A percentile compares a stretch with the other conserved stretches of the same genome.
Conservation (phyloP, 352 stramenopile species). For the Phytopythium kandeliae region DNA sequence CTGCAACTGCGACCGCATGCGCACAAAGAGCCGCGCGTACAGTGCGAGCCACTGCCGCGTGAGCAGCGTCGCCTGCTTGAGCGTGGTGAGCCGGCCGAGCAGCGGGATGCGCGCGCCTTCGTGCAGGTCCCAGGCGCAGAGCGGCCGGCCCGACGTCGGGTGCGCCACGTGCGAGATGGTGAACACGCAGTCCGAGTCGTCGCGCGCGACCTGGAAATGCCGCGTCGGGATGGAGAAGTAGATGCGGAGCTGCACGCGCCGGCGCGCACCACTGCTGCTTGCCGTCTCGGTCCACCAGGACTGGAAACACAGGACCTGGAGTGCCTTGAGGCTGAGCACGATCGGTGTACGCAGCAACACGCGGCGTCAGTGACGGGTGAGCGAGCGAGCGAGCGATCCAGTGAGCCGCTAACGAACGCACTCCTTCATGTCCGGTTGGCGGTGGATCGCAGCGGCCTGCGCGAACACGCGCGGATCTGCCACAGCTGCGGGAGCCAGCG, state of each 20-base stretch:
- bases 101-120: slow-evolving; percentile 56
- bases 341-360: too few species aligned
- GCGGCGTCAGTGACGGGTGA: too few species aligned
- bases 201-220: slow-evolving; percentile 60
- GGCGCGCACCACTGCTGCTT: slow-evolving; percentile 13
- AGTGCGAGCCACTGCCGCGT: slow-evolving; percentile 64
- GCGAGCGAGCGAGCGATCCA: background rate
- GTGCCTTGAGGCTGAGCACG: slow-evolving; percentile 26
- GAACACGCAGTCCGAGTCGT: slow-evolving; percentile 63
- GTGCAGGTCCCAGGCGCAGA: slow-evolving; percentile 64
- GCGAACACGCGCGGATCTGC: slow-evolving; percentile 44
- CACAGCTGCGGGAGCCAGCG: slow-evolving; percentile 11
- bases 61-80: slow-evolving; percentile 67
- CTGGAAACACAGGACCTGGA: slow-evolving; percentile 68
- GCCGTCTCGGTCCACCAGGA: slow-evolving; percentile 62
- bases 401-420: slow-evolving; percentile 14
- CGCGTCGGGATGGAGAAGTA: slow-evolving; percentile 67
- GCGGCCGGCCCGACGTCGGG: slow-evolving; percentile 23
- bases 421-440: slow-evolving; percentile 46
- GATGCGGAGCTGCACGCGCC: slow-evolving; percentile 18
- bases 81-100: slow-evolving; percentile 55
- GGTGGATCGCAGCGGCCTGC: slow-evolving; percentile 36
- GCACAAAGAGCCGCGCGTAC: slow-evolving; percentile 36
- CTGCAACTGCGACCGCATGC: slow-evolving; percentile 35
- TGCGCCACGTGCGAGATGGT: slow-evolving; percentile 71